Evolutionary conservation across 176 grass and related monocot genomes (phyloP), one percentile per base, ranked within the genome.

Genomic region (Raddia guianensis): DNA sequence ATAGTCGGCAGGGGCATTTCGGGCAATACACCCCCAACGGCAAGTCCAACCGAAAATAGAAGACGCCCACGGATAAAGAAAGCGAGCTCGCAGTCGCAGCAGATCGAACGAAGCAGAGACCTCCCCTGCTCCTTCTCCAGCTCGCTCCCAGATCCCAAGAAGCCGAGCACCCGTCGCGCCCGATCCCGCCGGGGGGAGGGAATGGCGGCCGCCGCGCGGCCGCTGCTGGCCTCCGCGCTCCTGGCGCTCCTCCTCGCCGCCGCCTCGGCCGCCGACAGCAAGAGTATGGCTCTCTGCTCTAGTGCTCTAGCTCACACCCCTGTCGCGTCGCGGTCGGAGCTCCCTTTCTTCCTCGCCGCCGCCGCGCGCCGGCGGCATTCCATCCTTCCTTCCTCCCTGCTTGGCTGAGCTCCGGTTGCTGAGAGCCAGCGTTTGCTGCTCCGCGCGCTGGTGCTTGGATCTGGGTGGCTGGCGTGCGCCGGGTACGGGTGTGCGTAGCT

Each of bases 211-310:
- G 73, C 76, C 54, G 50, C 68, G 62, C 88, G 79, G 86, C 84
- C 80, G 84, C 84, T 99, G 35, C 70, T 89, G 46, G 62, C 86
- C 74, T 81, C 71, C 60, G 40, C 85, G 64, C 72, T 94, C 42
- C 79, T 83, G 32, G 84, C 80, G 62, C 67, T 90, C 33, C 76
- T 88, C 82, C 86, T 91, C 88, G 84, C 90, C 49, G 77, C 73
- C 50, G 72, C 76, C 68, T 90, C 79, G 13, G 93, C 92, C 45
- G 72, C 90, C 55, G 96, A 93, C 86, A 93, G 84, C 86, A 99
- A 89, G 82, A 82, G 96, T 99, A 82, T 21, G 34, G 6, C 12
- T 5, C 4, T 5, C 37, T 46, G 42, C 59, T 52, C 45, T 53
- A 53, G 48, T 58, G 48, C 76, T 47, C 13, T 40, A 51, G 10